Evolutionary conservation across 306 rosid genomes (phyloP).

Genomic region (Acacia crassicarpa): DNA sequence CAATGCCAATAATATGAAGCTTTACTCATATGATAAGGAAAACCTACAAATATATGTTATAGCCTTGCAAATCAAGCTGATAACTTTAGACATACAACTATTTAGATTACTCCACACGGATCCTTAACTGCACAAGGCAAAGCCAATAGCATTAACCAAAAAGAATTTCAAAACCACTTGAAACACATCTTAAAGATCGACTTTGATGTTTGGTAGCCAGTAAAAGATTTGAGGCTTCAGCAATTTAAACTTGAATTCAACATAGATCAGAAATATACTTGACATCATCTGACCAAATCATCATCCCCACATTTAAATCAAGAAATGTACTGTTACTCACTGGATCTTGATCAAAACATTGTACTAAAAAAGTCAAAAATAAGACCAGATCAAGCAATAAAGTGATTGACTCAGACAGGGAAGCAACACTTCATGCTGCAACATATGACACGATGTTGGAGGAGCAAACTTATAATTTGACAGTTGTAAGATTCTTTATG

Average conservation of each 20-base stretch:
- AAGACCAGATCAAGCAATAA: background rate
- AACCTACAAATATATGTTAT: background rate
- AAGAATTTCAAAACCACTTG: conserved; percentile 9
- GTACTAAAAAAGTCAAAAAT: background rate
- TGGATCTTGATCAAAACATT: background rate
- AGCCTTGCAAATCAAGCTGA: conserved; percentile 15
- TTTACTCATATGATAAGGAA: background rate
- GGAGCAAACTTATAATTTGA: background rate
- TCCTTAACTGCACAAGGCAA: background rate
- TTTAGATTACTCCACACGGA: conserved; percentile 14
- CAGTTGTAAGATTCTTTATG: background rate
- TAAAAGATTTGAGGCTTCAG: background rate
- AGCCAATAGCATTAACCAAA: conserved; percentile 1
- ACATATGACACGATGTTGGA: background rate
- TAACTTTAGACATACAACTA: conserved; percentile 13
- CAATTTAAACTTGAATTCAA: background rate
- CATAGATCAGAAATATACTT: background rate
- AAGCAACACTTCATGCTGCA: background rate
- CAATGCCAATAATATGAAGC: background rate
- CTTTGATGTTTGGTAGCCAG: background rate
- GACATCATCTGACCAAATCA: background rate
- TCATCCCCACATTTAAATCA: background rate
- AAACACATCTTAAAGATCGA: conserved; percentile 6
- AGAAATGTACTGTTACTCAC: background rate
- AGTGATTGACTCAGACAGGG: background rate